Evolutionary conservation across 2,329 filamentous ascomycete species (phyloP), one percentile per base, ranked within the genome.

Genomic region (Septoria linicola): DNA sequence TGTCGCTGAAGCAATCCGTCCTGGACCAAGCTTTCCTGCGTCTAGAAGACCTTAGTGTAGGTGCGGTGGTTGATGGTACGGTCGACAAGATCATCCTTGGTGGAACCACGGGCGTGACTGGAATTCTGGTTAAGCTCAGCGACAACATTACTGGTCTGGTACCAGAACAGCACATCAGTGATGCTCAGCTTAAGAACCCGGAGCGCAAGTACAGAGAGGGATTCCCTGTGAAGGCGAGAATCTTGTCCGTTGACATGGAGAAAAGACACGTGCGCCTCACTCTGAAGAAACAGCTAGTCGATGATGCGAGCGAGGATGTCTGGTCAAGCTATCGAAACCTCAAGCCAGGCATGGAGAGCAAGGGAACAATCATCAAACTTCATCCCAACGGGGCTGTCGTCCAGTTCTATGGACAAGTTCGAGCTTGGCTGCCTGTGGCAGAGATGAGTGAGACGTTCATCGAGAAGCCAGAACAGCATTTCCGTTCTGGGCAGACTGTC

Each of bases 391-490:
- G 93, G 53, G 93, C 93, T 8, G 82, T 92, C 14, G 87, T 99
- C 46, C 89, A 95, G 66, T 99, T 97, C 71, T 99, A 95, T 64
- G 89, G 89, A 14, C 73, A 78, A 7, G 77, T 99, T 16, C 82
- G 83, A 59, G 95, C 87, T 7, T 99, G 95, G 74, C 78, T 99
- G 48, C 93, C 93, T 2, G 85, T 95, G 0, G 88, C 88, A 1
- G 92, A 99, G 71, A 99, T 99, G 93, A 97, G 93, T 68, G 93
- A 99, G 68, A 90, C 91, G 8, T 96, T 87, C 66, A 96, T 99
- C 64, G 82, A 87, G 60, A 88, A 96, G 64, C 90, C 93, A 3
- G 82, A 81, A 39, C 84, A 95, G 64, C 91, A 97, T 71, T 99
- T 99, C 75, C 84, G 86, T 30, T 73, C 84, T 36, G 95, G 93